Evolutionary conservation across 257 asterid genomes (phyloP).

Genomic region (Ajuga chamaepitys): DNA sequence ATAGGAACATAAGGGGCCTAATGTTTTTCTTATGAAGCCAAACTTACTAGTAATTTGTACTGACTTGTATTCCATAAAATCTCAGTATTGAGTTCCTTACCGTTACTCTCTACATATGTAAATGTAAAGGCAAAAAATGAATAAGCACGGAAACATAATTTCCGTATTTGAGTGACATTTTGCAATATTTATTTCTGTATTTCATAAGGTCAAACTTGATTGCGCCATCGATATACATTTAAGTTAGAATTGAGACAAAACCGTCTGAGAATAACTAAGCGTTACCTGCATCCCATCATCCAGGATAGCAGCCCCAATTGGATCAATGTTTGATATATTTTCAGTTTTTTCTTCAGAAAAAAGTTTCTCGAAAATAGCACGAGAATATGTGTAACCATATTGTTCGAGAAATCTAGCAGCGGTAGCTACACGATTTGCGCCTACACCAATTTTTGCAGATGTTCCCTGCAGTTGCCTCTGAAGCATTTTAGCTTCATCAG

Average conservation of each 20-base stretch:
- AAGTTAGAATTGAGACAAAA: background rate
- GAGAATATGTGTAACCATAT: constrained; percentile 33
- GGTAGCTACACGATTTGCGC: constrained; percentile 66
- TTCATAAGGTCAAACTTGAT: background rate
- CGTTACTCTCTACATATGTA: too few species aligned
- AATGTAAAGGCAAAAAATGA: background rate
- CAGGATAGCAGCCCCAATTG: constrained; percentile 59
- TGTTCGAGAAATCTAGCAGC: constrained; percentile 46
- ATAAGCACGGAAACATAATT: background rate
- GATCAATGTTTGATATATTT: constrained; percentile 17
- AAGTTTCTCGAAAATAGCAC: constrained; percentile 12
- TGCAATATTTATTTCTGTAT: too few species aligned
- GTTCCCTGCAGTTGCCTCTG: constrained; percentile 58
- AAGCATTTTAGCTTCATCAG: constrained; percentile 94
- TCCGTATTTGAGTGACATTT: background rate
- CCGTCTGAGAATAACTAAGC: constrained; percentile 4
- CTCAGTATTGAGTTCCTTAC: too few species aligned
- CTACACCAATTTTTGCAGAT: constrained; percentile 63
- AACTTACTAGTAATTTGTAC: too few species aligned
- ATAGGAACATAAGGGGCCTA: too few species aligned
- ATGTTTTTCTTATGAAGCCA: background rate
- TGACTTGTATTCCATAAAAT: too few species aligned
- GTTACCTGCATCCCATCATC: constrained; percentile 99
- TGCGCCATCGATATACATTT: background rate
- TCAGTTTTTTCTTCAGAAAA: constrained; percentile 13